These are phyloP conservation scores for Lyophyllum atratum DNA, from an alignment of 768 basidiomycete genomes.

Conservation along the genomic window DNA sequence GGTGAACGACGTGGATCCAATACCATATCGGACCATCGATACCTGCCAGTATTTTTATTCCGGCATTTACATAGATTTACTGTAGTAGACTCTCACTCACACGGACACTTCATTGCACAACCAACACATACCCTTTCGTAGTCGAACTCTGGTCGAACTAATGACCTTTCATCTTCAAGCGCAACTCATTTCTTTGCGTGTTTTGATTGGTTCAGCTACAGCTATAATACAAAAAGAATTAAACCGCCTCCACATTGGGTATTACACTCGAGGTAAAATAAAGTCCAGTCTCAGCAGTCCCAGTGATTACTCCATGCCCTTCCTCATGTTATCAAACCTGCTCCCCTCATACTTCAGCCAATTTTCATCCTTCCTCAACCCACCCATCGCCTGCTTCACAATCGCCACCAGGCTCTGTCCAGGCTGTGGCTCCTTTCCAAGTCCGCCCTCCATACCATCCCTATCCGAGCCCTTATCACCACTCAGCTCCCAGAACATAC, in stretches of 20 bases:
- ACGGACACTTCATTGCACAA: slow-evolving; percentile 1
- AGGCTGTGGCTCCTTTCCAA: slow-evolving; percentile 72
- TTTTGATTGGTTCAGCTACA: not conserved
- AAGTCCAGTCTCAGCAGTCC: not conserved
- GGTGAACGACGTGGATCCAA: not conserved
- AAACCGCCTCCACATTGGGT: not conserved
- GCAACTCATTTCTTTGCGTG: no score
- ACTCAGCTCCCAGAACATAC: slow-evolving; percentile 94
- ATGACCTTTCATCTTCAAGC: no score
- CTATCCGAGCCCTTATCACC: slow-evolving; percentile 77
- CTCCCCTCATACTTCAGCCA: slow-evolving; percentile 81
- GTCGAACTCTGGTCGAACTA: not conserved
- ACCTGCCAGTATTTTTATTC: not conserved
- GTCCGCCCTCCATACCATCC: slow-evolving; percentile 73
- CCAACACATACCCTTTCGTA: slow-evolving; percentile 8
- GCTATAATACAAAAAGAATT: not conserved
- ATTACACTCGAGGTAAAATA: not conserved
- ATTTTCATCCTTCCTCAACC: slow-evolving; percentile 68
- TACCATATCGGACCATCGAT: not conserved
- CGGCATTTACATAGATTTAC: slow-evolving; percentile 7
- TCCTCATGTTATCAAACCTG: slow-evolving; percentile 78
- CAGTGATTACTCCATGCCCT: slow-evolving; percentile 57
- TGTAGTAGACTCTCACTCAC: slow-evolving; percentile 4
- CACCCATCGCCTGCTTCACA: slow-evolving; percentile 80
- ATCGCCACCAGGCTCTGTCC: slow-evolving; percentile 71